Conservation (phyloP, 2,329 filamentous ascomycete species). For the Davidsoniella eucalypti region DNA sequence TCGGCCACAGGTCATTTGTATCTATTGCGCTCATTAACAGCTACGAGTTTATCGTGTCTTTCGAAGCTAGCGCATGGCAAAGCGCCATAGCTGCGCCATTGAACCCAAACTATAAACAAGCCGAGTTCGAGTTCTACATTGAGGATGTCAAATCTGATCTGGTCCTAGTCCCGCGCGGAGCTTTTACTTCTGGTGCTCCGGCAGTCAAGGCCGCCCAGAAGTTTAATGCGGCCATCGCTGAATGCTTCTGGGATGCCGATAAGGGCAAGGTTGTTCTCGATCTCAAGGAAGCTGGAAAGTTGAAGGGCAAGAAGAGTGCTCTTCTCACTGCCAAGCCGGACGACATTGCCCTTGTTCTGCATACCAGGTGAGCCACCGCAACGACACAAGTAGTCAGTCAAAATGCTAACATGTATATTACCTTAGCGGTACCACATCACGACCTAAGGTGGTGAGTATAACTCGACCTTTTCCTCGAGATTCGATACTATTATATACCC, state of each 20-base stretch:
- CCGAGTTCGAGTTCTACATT: constrained; percentile 85
- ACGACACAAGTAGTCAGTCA: background rate
- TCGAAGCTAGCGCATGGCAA: constrained; percentile 75
- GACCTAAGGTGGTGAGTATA: constrained; percentile 58
- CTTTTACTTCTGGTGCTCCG: constrained; percentile 47
- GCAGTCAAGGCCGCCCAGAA: constrained; percentile 62
- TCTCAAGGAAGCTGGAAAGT: constrained; percentile 58
- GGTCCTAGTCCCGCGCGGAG: constrained; percentile 57
- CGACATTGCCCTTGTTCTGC: constrained; percentile 65
- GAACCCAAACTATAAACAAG: constrained; percentile 77
- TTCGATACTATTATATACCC: background rate
- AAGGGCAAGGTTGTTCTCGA: constrained; percentile 54
- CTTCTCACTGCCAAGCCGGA: constrained; percentile 44
- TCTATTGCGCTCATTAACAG: constrained; percentile 74
- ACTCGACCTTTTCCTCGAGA: background rate
- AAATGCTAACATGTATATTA: background rate
- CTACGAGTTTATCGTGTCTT: constrained; percentile 76
- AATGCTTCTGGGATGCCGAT: constrained; percentile 61
- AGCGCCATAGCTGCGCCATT: constrained; percentile 71
- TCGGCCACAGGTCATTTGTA: constrained; percentile 52
- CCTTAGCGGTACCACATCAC: constrained; percentile 56
- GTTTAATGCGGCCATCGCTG: constrained; percentile 70
- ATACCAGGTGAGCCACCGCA: constrained; percentile 39
- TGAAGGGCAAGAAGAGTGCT: constrained; percentile 30
- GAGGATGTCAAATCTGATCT: constrained; percentile 69